Evolutionary conservation across 192 early-diverging fungal genomes (phyloP), one percentile per base, ranked within the genome.

Genomic region (Chytriomyces sp.): DNA sequence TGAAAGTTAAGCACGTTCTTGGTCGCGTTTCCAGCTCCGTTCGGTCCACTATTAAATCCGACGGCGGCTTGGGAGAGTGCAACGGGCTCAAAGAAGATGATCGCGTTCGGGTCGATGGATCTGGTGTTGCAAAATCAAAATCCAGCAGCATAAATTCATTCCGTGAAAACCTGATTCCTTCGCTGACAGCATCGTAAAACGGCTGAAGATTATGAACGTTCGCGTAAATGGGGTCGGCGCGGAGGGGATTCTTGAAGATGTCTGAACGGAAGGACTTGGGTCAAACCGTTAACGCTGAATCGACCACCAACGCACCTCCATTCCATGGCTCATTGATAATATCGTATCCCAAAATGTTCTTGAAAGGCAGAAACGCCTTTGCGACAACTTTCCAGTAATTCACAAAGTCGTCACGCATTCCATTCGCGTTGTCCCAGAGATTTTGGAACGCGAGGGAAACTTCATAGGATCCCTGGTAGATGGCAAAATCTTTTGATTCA

Each of bases 301-400:
- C 22, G 10, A 30, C 17, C 0, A 12, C 25, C 1, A 3, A 41
- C 36, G 69, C 64, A 69, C 81, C 80, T 37, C 81, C 81, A 2
- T 78, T 77, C 82, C 84, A 89, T 30, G 88, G 86, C 60, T 89
- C 88, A 55, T 89, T 89, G 70, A 89, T 81, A 53, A 89, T 63
- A 57, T 90, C 82, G 71, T 90, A 90, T 2, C 89, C 89, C 39
- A 90, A 54, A 31, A 90, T 75, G 44, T 87, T 87, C 19, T 71
- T 71, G 7, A 81, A 73, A 7, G 73, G 53, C 14, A 61, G 59
- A 61, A 86, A 87, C 25, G 80, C 71, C n/a, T 63, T 67, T 0
- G 85, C 85, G 25, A 90, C 81, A 6, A 72, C 59, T 52, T 76
- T 82, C 89, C 89, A 90, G 59, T 84, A 87, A 30, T 71, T 74